Evolutionary conservation across 2,329 filamentous ascomycete species (phyloP), one percentile per base, ranked within the genome.

Genomic region (Verticillium zaregamsianum): DNA sequence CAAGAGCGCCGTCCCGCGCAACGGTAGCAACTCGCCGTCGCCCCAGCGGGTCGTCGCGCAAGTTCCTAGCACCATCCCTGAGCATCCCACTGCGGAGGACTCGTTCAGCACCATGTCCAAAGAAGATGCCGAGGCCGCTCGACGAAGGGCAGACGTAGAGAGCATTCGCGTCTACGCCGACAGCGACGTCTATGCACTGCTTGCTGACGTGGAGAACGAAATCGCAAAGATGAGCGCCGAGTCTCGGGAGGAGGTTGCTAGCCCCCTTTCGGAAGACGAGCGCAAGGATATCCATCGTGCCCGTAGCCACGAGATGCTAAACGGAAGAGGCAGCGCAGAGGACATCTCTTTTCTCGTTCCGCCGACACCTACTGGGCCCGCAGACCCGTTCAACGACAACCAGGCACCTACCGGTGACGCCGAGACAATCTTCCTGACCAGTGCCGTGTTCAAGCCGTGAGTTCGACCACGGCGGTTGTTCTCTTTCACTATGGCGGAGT

Each of bases 161-260:
- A 90, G 86, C 70, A 90, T 90, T 63, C 84, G 85, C 25, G 82
- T 90, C 66, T 90, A 90, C 66, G 87, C 86, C 25, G 87, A 87
- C 62, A 84, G 85, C 63, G 87, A 89, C 56, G 83, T 91, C 9
- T 90, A 87, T 66, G 82, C 85, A 2, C 79, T 91, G 2, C 77
- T 91, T 49, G 86, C 84, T 1, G 88, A 90, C 66, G 88, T 90
- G 15, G 87, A 90, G 72, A 79, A 79, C 64, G 82, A 86, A 68
- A 84, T 88, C 69, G 81, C 74, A 59, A 76, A 77, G 62, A 77
- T 82, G 69, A 76, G 75, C 63, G 61, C 61, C 12, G 60, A 59
- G 15, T 64, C 63, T n/a, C 64, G 63, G 31, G 67, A 70, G 32
- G 75, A 78, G 58, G 74, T 76, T 59, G 72, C 70, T 59, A 75